phyloP scores from a whole-genome alignment of 345 rosid genomes.

The Physaria fendleri region DNA sequence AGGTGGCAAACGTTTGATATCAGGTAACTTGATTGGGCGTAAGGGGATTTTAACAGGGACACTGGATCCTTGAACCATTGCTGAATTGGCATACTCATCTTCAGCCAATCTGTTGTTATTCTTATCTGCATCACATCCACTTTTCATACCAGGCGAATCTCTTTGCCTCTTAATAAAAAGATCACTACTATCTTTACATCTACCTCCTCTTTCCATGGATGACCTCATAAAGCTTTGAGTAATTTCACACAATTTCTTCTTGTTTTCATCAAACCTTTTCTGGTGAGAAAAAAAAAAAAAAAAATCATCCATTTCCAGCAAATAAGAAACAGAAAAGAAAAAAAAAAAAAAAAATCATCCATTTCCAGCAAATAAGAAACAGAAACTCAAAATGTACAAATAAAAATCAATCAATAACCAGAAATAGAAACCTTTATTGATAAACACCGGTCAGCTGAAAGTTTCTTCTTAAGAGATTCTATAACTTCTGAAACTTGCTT shows the following conservation, averaged over 20 bases:
- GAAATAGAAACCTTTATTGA: slow-evolving; percentile 45
- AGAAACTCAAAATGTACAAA: slow-evolving; percentile 1
- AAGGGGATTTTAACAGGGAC: slow-evolving; percentile 67
- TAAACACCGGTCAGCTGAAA: slow-evolving; percentile 54
- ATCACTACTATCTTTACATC: slow-evolving; percentile 40
- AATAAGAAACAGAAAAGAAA: slow-evolving; percentile 11
- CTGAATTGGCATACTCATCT: slow-evolving; percentile 48
- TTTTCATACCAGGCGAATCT: slow-evolving; percentile 57
- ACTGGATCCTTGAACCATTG: slow-evolving; percentile 69
- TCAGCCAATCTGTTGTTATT: slow-evolving; percentile 45
- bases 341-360: not conserved
- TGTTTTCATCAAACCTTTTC: slow-evolving; percentile 81
- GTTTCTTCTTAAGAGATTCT: slow-evolving; percentile 59
- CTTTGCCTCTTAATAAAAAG: slow-evolving; percentile 71
- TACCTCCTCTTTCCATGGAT: slow-evolving; percentile 52
- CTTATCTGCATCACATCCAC: slow-evolving; percentile 55
- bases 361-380: slow-evolving; percentile 1
- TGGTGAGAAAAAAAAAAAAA: slow-evolving; percentile 26
- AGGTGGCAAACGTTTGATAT: slow-evolving; percentile 73
- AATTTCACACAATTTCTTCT: slow-evolving; percentile 46
- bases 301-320: not conserved
- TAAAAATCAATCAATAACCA: not conserved
- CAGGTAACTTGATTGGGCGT: slow-evolving; percentile 72
- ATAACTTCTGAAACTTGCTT: slow-evolving; percentile 52
- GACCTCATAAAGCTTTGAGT: slow-evolving; percentile 44